Evolutionary conservation across 768 basidiomycete species (phyloP).

Genomic region (Boletus sp.): DNA sequence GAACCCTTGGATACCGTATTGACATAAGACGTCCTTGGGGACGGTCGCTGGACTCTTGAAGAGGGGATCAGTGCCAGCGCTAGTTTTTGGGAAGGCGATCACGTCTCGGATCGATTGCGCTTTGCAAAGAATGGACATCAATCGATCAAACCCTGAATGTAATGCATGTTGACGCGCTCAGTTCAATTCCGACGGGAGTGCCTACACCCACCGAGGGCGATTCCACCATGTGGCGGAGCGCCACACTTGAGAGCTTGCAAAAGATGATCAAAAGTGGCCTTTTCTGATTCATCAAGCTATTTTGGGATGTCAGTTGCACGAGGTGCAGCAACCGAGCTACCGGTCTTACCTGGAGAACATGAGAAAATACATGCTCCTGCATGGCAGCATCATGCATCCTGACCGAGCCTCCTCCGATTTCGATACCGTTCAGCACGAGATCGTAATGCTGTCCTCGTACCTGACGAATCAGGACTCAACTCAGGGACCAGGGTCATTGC

Average conservation of each 20-base stretch:
- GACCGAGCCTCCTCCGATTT: constrained; percentile 93
- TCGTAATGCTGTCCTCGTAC: constrained; percentile 96
- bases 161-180: constrained; percentile 3
- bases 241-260: constrained; percentile 84
- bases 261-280: constrained; percentile 75
- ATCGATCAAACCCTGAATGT: constrained; percentile 78
- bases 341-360: constrained; percentile 68
- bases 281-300: constrained; percentile 73
- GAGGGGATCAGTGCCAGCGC: constrained; percentile 76
- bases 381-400: constrained; percentile 84
- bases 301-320: constrained; percentile 10
- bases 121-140: constrained; percentile 88
- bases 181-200: constrained; percentile 6
- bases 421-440: constrained; percentile 88
- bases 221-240: constrained; percentile 94
- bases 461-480: constrained; percentile 35
- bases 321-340: constrained; percentile 5
- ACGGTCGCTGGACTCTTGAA: constrained; percentile 83
- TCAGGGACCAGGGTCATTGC: background rate
- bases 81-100: constrained; percentile 94
- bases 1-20: constrained; percentile 57
- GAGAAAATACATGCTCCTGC: constrained; percentile 77
- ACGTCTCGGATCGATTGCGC: constrained; percentile 89
- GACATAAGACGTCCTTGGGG: constrained; percentile 46
- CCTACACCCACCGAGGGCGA: constrained; percentile 70